phyloP scores from a whole-genome alignment of 2,329 filamentous ascomycete genomes.

The Blumeria graminis region DNA sequence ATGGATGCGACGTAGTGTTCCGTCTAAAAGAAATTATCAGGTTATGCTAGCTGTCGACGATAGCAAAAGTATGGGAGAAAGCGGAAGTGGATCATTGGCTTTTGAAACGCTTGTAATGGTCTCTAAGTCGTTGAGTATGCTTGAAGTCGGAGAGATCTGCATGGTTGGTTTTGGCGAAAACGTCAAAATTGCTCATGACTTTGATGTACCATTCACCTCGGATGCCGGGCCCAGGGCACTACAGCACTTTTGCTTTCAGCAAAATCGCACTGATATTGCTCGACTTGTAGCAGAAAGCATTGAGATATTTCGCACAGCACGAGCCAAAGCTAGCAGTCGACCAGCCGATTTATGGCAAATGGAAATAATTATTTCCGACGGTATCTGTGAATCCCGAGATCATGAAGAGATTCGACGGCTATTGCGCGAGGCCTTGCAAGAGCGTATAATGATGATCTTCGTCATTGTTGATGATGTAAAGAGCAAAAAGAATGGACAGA shows the following conservation, averaged over 20 bases:
- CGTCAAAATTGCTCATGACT: conserved; percentile 66
- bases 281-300: conserved; percentile 57
- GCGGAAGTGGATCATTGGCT: conserved; percentile 50
- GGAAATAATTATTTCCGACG: conserved; percentile 78
- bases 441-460: conserved; percentile 95
- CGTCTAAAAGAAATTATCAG: conserved; percentile 86
- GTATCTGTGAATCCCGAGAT: conserved; percentile 58
- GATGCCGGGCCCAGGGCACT: conserved; percentile 68
- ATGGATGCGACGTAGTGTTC: conserved; percentile 87
- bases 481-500: conserved; percentile 28
- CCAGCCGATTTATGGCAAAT: conserved; percentile 80
- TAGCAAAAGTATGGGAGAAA: conserved; percentile 77
- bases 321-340: conserved; percentile 24
- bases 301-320: conserved; percentile 55
- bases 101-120: conserved; percentile 90
- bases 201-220: conserved; percentile 57
- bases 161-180: conserved; percentile 73
- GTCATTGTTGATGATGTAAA: conserved; percentile 62
- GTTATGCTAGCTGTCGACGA: conserved; percentile 96
- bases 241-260: conserved; percentile 62
- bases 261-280: conserved; percentile 66
- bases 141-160: conserved; percentile 84
- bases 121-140: conserved; percentile 63
- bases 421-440: conserved; percentile 69
- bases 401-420: conserved; percentile 65